These are phyloP conservation scores for Pichia sp. DNA, from an alignment of 1,139 yeast genomes.

Conservation along the genomic window DNA sequence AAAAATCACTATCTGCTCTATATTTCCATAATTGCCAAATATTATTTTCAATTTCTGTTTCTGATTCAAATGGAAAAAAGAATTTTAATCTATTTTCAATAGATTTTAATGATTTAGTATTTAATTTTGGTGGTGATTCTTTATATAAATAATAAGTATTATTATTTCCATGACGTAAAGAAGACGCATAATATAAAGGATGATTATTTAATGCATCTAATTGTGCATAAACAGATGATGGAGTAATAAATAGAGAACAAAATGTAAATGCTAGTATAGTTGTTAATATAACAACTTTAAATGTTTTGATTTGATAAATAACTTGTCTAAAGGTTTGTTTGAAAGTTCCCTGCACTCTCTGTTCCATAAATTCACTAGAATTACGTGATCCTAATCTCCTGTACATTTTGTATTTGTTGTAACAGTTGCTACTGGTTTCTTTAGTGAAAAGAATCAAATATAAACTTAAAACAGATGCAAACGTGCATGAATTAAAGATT, in stretches of 20 bases:
- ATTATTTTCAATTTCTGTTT: constrained; percentile 50
- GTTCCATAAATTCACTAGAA: background rate
- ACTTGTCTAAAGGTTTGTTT: background rate
- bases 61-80: constrained; percentile 64
- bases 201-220: constrained; percentile 7
- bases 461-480: no score
- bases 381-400: constrained; percentile 4
- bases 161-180: constrained; percentile 2
- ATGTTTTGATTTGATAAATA: constrained; percentile 1
- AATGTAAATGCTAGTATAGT: constrained; percentile 1
- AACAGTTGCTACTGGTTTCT: no score
- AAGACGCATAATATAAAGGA: constrained; percentile 3
- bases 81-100: constrained; percentile 40
- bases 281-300: constrained; percentile 5
- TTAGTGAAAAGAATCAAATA: no score
- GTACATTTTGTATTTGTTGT: background rate
- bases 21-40: constrained; percentile 97
- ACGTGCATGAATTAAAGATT: no score
- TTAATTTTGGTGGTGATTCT: constrained; percentile 20
- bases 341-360: background rate
- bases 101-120: constrained; percentile 21
- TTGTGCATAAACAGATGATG: constrained; percentile 4
- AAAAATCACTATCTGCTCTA: constrained; percentile 46
- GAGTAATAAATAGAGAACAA: constrained; percentile 2
- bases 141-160: constrained; percentile 5